Conservation (phyloP, 2,329 filamentous ascomycete species). For the Penicillium nordicum region DNA sequence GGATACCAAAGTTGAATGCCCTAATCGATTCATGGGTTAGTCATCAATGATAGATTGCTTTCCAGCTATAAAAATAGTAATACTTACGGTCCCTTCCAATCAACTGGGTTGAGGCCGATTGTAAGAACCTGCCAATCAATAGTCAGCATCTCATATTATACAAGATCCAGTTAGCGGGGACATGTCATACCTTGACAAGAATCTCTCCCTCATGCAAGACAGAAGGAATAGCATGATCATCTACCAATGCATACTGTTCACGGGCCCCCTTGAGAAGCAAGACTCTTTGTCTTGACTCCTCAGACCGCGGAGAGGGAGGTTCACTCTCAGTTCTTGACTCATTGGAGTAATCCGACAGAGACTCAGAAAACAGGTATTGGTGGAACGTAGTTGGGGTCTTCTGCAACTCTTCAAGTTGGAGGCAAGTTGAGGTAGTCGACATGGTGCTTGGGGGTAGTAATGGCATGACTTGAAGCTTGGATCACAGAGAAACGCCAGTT, state of each 20-base stretch:
- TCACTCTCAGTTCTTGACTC: slow-evolving; percentile 1
- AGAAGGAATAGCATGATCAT: slow-evolving; percentile 47
- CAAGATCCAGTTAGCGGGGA: background rate
- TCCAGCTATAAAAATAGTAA: background rate
- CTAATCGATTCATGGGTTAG: slow-evolving; percentile 36
- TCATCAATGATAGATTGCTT: background rate
- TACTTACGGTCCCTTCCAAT: slow-evolving; percentile 69
- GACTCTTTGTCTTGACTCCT: slow-evolving; percentile 42
- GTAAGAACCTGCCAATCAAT: slow-evolving; percentile 44
- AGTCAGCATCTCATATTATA: slow-evolving; percentile 2
- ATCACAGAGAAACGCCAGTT: background rate
- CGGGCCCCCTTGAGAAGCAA: slow-evolving; percentile 51
- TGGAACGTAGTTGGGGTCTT: slow-evolving; percentile 15
- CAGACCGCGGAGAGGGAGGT: background rate
- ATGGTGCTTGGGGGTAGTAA: slow-evolving; percentile 19
- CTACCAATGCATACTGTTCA: slow-evolving; percentile 49
- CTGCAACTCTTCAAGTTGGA: slow-evolving; percentile 20
- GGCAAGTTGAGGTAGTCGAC: slow-evolving; percentile 25
- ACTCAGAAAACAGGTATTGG: slow-evolving; percentile 11
- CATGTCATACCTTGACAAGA: slow-evolving; percentile 52
- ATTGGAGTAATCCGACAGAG: slow-evolving; percentile 1
- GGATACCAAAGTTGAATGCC: slow-evolving; percentile 68
- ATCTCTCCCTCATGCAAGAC: slow-evolving; percentile 52
- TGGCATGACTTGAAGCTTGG: slow-evolving; percentile 11
- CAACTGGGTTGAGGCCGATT: slow-evolving; percentile 72